Conservation (phyloP, 805 yeast genomes). For the Millerozyma acaciae region DNA sequence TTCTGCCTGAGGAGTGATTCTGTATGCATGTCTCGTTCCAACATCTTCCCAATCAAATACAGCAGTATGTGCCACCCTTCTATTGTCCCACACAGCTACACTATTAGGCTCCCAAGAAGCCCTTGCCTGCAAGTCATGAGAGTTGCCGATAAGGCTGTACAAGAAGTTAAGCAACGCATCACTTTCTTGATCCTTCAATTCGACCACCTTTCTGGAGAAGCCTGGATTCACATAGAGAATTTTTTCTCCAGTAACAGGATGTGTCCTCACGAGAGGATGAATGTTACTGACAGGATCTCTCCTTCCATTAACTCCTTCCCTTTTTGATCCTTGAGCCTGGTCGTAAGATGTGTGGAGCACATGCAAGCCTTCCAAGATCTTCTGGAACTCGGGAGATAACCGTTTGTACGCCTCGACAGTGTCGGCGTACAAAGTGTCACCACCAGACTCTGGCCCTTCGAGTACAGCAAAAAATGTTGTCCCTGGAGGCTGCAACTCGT, state of each 20-base stretch:
- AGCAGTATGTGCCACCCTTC: constrained; percentile 35
- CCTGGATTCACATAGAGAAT: constrained; percentile 32
- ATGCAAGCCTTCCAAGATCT: constrained; percentile 31
- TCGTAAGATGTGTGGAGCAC: constrained; percentile 35
- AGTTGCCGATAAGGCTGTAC: constrained; percentile 26
- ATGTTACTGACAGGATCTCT: constrained; percentile 33
- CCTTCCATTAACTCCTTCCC: constrained; percentile 27
- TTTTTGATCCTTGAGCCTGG: constrained; percentile 27
- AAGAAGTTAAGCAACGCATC: constrained; percentile 31
- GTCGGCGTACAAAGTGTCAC: constrained; percentile 39
- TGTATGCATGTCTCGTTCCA: constrained; percentile 30
- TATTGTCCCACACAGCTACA: constrained; percentile 40
- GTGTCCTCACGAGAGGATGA: constrained; percentile 38
- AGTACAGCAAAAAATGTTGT: constrained; percentile 33
- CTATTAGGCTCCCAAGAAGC: constrained; percentile 34
- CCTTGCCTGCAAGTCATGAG: constrained; percentile 38
- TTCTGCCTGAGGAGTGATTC: constrained; percentile 40
- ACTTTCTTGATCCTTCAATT: constrained; percentile 36
- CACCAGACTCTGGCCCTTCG: constrained; percentile 37
- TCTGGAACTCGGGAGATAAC: constrained; percentile 34
- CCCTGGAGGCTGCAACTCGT: constrained; percentile 41
- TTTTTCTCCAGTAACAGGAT: constrained; percentile 37
- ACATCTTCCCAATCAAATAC: constrained; percentile 30
- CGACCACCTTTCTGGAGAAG: constrained; percentile 34
- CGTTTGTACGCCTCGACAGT: constrained; percentile 38